Base-by-base conservation (phyloP, 202 grass and related monocot species). In the Digitaria exilis region DNA sequence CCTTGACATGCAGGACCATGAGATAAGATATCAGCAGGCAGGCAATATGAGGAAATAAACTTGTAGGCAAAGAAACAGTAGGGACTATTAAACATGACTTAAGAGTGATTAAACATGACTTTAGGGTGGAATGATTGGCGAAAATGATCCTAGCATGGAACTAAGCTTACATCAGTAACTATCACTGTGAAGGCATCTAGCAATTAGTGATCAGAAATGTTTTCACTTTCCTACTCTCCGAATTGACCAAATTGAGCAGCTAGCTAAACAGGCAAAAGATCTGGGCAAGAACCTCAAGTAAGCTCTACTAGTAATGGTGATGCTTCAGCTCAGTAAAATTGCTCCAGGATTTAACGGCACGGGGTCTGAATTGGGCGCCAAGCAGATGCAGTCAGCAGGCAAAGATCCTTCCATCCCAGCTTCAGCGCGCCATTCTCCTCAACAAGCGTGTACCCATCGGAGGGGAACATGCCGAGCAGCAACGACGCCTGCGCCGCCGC, bases 341-440 rank as follows among this genome's bases (percentile, higher is more conserved):
- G 43, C 55, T 26, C 22, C 22, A 17, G n/a, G 15, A 14, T 24
- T 81, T 32, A 86, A 80, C 75, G 84, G 18, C 60, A 70, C 2
- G 29, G 45, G 12, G 86, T 75, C 78, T 93, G 92, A 35, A 98
- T 80, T 1, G 95, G 96, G 73, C 90, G 85, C 96, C 96, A 95
- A 0, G 96, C 96, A 0, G 96, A 98, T 0, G 96, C 96, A 0
- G 96, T 98, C 22, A 98, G 90, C 25, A 95, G 75, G 87, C 92
- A 95, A 13, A 98, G 89, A 59, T 98, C 96, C 89, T 98, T 98
- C 96, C 92, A 98, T 0, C 96, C 96, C 3, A 98, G 96, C 84
- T 95, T 98, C 3, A 98, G 91, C 0, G 89, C 82, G 3, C 96
- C 96, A 1, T 93, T 95, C 93, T 98, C 96, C 87, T 98, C 96